Base-by-base conservation (phyloP, 805 yeast species). In the Metschnikowia gelsemii region DNA sequence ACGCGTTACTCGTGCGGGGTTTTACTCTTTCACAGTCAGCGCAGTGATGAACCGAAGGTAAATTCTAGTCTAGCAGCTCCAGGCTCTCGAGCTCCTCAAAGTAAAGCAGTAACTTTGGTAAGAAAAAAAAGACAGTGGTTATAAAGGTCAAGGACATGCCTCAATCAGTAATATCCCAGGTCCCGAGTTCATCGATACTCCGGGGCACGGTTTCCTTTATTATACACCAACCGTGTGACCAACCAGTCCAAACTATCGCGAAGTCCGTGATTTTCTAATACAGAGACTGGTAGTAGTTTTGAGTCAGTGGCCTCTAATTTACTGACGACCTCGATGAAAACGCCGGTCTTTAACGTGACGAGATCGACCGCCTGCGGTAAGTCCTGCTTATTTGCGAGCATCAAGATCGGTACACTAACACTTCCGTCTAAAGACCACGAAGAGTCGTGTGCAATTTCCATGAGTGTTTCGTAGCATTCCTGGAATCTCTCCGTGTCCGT, bases 341-440 rank as follows among this genome's bases (percentile, higher is more conserved):
- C 91, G 67, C 75, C 93, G 78, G 70, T 91, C 82, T 58, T 93
- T 75, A 63, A 85, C 84, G 66, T 50, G 30, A 69, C 73, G 50
- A 70, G 58, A 43, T 70, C 75, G 19, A 67, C 71, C 23, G 74
- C 75, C 43, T 68, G 70, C 23, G 75, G 75, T 45, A 70, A 60
- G 53, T 93, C 98, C 66, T 90, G 96, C 61, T 93, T 93, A 62
- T 93, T 91, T 6, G 97, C 98, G 56, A 91, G 72, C 96, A 91
- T 91, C 43, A 91, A 70, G 8, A 91, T 80, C 1, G 98, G 99
- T 13, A 89, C 83, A 22, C 95, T 70, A 42, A 66, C 89, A 16
- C 41, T 26, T 23, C 53, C 51, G 32, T 49, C 49, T 37, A 36
- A 30, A 12, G 46, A 40, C 58, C 88, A 81, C 32, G 62, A 58